Evolutionary conservation across 768 basidiomycete genomes (phyloP).

Genomic region (Trametes cinnabarina): DNA sequence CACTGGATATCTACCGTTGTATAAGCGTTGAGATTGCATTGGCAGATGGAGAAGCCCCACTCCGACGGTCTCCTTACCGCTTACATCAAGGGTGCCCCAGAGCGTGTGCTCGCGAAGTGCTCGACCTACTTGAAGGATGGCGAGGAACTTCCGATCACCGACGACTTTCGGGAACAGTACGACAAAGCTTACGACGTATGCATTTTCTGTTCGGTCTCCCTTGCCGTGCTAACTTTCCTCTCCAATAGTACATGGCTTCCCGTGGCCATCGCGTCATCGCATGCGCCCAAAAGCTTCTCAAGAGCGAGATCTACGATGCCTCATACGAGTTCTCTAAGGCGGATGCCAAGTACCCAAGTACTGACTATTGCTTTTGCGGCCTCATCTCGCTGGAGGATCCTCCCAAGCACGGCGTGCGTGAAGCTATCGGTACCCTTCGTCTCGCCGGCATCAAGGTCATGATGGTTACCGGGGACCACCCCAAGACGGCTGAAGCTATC

Average conservation of each 20-base stretch:
- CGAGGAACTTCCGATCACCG: constrained; percentile 44
- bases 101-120: constrained; percentile 65
- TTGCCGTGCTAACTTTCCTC: neutral
- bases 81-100: constrained; percentile 70
- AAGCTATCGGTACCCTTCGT: constrained; percentile 68
- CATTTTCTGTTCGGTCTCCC: neutral
- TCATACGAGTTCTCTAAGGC: constrained; percentile 53
- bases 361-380: constrained; percentile 62
- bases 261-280: constrained; percentile 72
- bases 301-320: constrained; percentile 44
- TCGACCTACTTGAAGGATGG: constrained; percentile 58
- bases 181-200: constrained; percentile 62
- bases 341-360: constrained; percentile 51
- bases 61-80: constrained; percentile 45
- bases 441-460: constrained; percentile 73
- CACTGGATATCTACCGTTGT: neutral
- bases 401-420: constrained; percentile 68
- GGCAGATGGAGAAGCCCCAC: constrained; percentile 56
- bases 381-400: constrained; percentile 69
- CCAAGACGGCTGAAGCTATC: constrained; percentile 72
- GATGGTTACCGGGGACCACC: constrained; percentile 77
- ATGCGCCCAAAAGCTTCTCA: constrained; percentile 61
- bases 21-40: neutral
- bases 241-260: constrained; percentile 77
- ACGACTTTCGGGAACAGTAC: constrained; percentile 52